Evolutionary conservation across 306 rosid genomes (phyloP), one percentile per base, ranked within the genome.

Genomic region (Spatholobus suberectus): DNA sequence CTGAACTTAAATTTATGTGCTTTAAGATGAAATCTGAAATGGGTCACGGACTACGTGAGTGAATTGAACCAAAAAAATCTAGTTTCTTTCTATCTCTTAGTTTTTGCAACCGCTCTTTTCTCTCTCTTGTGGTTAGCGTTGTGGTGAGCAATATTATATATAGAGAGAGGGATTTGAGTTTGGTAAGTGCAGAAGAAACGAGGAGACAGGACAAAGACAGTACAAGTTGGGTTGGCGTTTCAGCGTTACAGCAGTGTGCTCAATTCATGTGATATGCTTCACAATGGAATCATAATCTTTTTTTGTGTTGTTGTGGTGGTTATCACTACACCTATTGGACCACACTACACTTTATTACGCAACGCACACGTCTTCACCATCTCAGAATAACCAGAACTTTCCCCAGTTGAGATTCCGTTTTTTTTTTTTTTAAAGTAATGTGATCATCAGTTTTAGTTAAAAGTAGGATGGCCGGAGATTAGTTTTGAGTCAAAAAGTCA

Each of bases 211-310:
- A 81, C 32, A 63, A 32, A 32, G 62, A 77, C 62, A 62, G 27
- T 12, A 24, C 47, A 12, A 70, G 58, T 9, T 27, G 46, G 23
- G n/a, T n/a, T n/a, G n/a, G 17, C 35, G 32, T 75, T 75, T 75
- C 12, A 41, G 81, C 76, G 49, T 73, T 24, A 14, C 26, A 14
- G 58, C 49, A 47, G 46, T 54, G 83, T 66, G 57, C 13, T 49
- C 4, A 6, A 3, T 18, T 59, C 75, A 77, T 77, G 51, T 59
- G 47, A 43, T 32, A 17, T 70, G 74, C 57, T 70, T 51, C 11
- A 52, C 29, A 35, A 18, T 37, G 62, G 74, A 73, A 81, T 81
- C 73, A n/a, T n/a, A n/a, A n/a, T 44, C 59, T 54, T 26, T 34
- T 20, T 27, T 27, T 37, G 41, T 37, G 41, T 5, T 37, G 41